Conservation (phyloP, 306 rosid genomes). For the Herpetospermum pedunculosum region DNA sequence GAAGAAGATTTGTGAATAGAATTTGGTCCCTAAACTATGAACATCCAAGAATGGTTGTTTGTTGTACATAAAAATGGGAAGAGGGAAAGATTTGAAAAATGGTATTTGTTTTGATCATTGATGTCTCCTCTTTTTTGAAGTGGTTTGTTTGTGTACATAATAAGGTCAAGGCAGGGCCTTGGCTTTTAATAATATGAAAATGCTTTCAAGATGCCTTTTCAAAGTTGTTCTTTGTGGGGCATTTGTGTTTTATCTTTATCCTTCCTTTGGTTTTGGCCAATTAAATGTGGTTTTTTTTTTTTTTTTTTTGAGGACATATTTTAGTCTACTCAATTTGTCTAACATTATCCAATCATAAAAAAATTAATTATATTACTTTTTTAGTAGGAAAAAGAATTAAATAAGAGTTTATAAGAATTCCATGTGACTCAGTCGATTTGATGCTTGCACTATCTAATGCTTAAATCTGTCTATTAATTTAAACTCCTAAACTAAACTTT, state of each 20-base stretch:
- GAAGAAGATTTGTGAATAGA: background rate
- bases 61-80: background rate
- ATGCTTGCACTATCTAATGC: too few species aligned
- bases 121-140: background rate
- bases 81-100: background rate
- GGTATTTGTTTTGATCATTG: background rate
- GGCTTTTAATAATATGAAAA: background rate
- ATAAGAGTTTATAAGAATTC: too few species aligned
- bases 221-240: background rate
- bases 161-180: background rate
- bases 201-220: background rate
- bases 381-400: too few species aligned
- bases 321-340: background rate
- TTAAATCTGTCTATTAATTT: too few species aligned
- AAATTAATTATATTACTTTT: background rate
- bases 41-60: background rate
- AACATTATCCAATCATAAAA: background rate
- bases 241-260: background rate
- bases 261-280: background rate
- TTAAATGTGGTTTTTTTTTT: background rate
- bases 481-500: too few species aligned
- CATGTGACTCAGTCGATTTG: too few species aligned
- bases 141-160: too few species aligned
- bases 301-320: too few species aligned
- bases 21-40: background rate